Percentiles rank a stretch among this genome's conserved stretches.
phyloP scores from a whole-genome alignment of 495 filamentous ascomycete species.

The Hypoxylon subgilvum region DNA sequence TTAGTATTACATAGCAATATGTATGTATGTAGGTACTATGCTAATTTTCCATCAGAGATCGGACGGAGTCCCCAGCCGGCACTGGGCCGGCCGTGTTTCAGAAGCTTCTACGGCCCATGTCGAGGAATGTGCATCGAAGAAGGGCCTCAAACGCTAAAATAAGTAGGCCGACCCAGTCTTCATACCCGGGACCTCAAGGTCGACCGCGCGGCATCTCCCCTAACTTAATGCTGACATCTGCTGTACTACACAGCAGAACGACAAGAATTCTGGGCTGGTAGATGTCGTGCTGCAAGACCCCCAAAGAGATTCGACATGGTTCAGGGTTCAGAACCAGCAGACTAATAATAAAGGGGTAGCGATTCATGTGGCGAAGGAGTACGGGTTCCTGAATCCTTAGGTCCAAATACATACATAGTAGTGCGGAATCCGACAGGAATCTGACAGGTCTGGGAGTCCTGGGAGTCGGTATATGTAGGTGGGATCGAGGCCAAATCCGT shows the following conservation, averaged over 20 bases:
- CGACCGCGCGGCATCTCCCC: conserved; percentile 21
- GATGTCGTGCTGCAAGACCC: conserved; percentile 37
- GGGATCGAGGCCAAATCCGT: conserved; percentile 5
- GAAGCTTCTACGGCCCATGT: conserved; percentile 38
- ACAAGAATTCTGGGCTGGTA: conserved; percentile 27
- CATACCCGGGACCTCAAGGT: conserved; percentile 28
- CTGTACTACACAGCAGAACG: conserved; percentile 20
- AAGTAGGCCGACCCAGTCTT: conserved; percentile 30
- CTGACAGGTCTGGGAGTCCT: conserved; percentile 13
- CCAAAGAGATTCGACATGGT: conserved; percentile 35
- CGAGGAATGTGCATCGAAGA: conserved; percentile 37
- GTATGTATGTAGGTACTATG: background rate
- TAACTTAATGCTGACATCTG: conserved; percentile 34
- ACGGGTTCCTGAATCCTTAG: conserved; percentile 36
- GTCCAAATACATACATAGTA: no score
- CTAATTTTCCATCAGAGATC: conserved; percentile 23
- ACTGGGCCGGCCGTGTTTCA: conserved; percentile 35
- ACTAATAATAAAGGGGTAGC: conserved; percentile 37
- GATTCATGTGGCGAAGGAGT: conserved; percentile 31
- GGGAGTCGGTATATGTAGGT: conserved; percentile 28
- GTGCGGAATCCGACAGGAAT: no score
- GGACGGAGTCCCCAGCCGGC: conserved; percentile 36
- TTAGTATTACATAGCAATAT: background rate
- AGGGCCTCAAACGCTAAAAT: conserved; percentile 38
- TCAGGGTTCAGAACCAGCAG: conserved; percentile 31